Evolutionary conservation across 495 filamentous ascomycete species (phyloP).

Genomic region (Neurospora terricola): DNA sequence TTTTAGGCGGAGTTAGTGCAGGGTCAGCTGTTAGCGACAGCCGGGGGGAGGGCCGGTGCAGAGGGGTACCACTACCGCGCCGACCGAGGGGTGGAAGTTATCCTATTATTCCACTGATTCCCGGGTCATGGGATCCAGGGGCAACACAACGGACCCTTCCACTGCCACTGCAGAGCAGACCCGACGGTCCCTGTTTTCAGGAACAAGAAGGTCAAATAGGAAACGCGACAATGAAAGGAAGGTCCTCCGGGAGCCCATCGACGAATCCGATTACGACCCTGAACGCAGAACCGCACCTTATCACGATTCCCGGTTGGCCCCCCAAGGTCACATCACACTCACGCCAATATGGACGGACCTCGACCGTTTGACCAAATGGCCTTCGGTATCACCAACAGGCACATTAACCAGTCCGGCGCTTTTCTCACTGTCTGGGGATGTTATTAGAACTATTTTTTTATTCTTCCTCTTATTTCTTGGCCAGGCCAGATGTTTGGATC

Average conservation of each 20-base stretch:
- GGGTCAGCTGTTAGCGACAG: not conserved
- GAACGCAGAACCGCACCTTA: not conserved
- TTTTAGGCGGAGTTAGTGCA: not conserved
- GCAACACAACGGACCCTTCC: not conserved
- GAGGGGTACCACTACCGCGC: too few species aligned
- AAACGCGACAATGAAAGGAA: not conserved
- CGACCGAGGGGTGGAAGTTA: not conserved
- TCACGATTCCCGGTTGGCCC: not conserved
- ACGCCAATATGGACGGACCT: too few species aligned
- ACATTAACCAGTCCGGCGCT: too few species aligned
- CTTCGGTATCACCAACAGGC: too few species aligned
- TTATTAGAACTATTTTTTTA: too few species aligned
- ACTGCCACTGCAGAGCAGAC: too few species aligned
- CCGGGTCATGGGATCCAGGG: not conserved
- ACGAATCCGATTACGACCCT: not conserved
- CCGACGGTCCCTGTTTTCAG: not conserved
- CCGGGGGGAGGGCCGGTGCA: not conserved
- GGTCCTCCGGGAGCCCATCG: not conserved
- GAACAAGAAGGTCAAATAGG: not conserved
- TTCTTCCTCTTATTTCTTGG: not conserved
- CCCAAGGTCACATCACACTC: not conserved
- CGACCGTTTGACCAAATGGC: too few species aligned
- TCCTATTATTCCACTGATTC: not conserved
- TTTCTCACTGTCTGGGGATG: too few species aligned
- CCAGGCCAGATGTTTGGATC: not conserved